Percentiles rank a stretch among this genome's conserved stretches.
Evolutionary conservation across 2,329 filamentous ascomycete species (phyloP).

Genomic region (Colletotrichum chlorophyti): DNA sequence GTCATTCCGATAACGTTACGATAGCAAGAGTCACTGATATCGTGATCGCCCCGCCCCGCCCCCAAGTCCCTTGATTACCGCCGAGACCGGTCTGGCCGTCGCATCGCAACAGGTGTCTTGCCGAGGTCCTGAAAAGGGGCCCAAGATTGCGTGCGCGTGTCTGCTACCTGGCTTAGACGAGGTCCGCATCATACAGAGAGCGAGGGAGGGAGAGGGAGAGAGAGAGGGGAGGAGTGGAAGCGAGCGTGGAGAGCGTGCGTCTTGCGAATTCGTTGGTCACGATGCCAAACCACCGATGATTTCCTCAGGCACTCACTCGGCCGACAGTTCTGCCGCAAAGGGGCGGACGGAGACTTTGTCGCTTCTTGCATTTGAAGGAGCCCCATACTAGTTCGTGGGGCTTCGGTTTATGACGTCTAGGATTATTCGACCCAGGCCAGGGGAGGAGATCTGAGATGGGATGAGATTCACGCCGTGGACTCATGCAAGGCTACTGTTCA

Average conservation of each 20-base stretch:
- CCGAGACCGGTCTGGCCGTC: neutral
- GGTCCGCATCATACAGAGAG: no score
- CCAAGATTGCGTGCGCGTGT: neutral
- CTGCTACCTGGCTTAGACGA: neutral
- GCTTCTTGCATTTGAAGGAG: no score
- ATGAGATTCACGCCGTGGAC: conserved; percentile 23
- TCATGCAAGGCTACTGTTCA: conserved; percentile 20
- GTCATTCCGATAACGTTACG: neutral
- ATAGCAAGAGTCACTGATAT: neutral
- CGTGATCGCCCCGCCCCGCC: neutral
- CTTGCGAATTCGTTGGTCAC: no score
- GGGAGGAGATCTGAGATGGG: conserved; percentile 6
- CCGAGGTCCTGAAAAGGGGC: neutral
- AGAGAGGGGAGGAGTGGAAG: no score
- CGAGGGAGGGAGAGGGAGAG: no score
- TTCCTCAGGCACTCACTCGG: no score
- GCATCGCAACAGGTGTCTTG: neutral
- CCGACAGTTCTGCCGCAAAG: no score
- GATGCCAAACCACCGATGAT: no score
- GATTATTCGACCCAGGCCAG: neutral
- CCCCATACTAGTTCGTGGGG: no score
- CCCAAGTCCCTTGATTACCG: neutral
- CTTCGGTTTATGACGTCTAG: neutral
- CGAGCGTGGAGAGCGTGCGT: no score
- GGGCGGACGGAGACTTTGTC: no score